Conservation (phyloP, 192 early-diverging fungal genomes). For the Geranomyces variabilis region DNA sequence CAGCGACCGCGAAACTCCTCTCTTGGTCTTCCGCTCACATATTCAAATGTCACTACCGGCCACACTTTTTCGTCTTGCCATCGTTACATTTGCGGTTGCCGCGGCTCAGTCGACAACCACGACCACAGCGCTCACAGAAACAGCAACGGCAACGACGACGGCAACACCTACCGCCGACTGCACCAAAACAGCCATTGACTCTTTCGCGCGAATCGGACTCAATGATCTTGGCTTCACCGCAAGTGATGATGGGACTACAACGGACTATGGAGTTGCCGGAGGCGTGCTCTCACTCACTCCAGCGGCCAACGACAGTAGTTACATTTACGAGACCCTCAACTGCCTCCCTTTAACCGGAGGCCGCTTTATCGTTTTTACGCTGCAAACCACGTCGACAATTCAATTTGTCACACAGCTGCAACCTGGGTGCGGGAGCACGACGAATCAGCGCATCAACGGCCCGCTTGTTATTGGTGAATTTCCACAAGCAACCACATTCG, state of each 20-base stretch:
- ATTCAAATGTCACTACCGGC: too few species aligned
- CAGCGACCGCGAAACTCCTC: too few species aligned
- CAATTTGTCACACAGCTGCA: neutral
- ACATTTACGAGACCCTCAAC: slow-evolving; percentile 8
- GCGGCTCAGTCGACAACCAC: too few species aligned
- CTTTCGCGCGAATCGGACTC: neutral
- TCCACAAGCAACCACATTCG: neutral
- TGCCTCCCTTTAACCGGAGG: neutral
- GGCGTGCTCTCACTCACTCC: too few species aligned
- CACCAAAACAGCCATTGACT: slow-evolving; percentile 3
- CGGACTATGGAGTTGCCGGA: too few species aligned
- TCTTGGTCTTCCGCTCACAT: too few species aligned
- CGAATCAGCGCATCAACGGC: neutral
- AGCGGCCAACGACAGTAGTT: neutral
- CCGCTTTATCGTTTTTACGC: neutral
- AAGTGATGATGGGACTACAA: neutral
- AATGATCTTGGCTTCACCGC: neutral
- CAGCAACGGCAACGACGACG: neutral
- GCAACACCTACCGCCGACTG: neutral
- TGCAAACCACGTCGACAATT: neutral
- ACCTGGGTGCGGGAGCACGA: neutral
- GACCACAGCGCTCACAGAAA: too few species aligned
- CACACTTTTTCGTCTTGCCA: too few species aligned
- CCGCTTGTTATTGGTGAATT: neutral
- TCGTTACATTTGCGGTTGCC: too few species aligned